Evolutionary conservation across 345 rosid genomes (phyloP).

Genomic region (Aethionema arabicum): DNA sequence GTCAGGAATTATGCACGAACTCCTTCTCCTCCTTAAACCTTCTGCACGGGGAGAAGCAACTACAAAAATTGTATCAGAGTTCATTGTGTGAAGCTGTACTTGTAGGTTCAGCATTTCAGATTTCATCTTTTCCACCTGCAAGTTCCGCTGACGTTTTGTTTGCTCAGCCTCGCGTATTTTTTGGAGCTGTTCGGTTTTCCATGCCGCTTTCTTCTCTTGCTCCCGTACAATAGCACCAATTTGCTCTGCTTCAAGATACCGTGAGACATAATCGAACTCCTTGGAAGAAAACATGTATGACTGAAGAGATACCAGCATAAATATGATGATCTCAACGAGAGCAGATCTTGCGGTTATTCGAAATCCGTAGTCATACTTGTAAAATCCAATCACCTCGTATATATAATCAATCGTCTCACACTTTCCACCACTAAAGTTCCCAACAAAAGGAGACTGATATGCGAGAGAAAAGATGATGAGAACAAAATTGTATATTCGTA

Average conservation of each 20-base stretch:
- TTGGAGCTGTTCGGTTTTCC: conserved; percentile 93
- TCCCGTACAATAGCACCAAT: conserved; percentile 90
- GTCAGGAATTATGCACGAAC: conserved; percentile 38
- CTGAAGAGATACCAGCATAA: conserved; percentile 87
- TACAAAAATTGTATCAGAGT: conserved; percentile 45
- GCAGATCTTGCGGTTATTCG: conserved; percentile 94
- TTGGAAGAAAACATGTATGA: conserved; percentile 86
- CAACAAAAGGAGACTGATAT: conserved; percentile 92
- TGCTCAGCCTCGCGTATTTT: conserved; percentile 85
- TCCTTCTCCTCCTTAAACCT: conserved; percentile 74
- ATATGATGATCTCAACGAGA: conserved; percentile 89
- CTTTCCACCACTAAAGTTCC: conserved; percentile 64
- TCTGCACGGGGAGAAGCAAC: conserved; percentile 51
- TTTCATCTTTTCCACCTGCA: conserved; percentile 97
- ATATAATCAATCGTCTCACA: conserved; percentile 59
- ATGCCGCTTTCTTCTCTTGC: conserved; percentile 94
- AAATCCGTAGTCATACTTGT: conserved; percentile 94
- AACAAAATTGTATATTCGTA: conserved; percentile 88
- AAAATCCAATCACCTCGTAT: conserved; percentile 84
- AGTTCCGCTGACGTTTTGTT: conserved; percentile 68
- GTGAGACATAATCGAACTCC: conserved; percentile 84
- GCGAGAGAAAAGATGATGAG: conserved; percentile 89
- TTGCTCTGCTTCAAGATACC: conserved; percentile 97
- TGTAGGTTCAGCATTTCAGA: conserved; percentile 95
- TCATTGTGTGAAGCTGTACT: conserved; percentile 73